These are phyloP conservation scores for Psidium friedrichsthalianum DNA, from an alignment of 345 rosid genomes.

Conservation along the genomic window DNA sequence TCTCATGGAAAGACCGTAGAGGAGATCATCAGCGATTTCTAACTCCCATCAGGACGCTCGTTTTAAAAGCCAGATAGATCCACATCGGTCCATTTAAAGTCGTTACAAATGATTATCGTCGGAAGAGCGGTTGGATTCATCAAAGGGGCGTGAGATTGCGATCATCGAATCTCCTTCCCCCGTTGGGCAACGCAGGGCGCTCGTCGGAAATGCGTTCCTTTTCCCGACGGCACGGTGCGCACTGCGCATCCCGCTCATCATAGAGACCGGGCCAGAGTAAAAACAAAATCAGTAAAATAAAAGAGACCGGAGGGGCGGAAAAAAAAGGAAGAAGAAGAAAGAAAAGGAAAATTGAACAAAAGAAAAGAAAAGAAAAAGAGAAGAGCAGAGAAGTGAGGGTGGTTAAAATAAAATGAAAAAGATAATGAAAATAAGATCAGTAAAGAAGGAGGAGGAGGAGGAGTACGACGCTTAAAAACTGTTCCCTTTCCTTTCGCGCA, in stretches of 20 bases:
- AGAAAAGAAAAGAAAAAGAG: not conserved
- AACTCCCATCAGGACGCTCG: too few relatives aligned
- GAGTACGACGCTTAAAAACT: not conserved
- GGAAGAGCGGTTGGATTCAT: too few relatives aligned
- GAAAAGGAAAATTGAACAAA: not conserved
- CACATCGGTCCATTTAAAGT: too few relatives aligned
- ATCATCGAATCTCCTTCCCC: too few relatives aligned
- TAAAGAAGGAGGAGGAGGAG: not conserved
- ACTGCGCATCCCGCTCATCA: not conserved
- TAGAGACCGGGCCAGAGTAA: not conserved
- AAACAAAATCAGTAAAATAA: not conserved
- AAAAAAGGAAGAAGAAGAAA: not conserved
- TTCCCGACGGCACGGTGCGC: not conserved
- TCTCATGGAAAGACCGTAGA: too few relatives aligned
- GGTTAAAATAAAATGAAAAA: not conserved
- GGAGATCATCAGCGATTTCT: too few relatives aligned
- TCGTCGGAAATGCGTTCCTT: not conserved
- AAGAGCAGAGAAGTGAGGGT: not conserved
- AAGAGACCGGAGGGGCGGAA: not conserved
- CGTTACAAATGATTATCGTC: fast-evolving
- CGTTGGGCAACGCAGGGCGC: not conserved
- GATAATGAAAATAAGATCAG: not conserved
- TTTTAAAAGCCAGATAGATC: too few relatives aligned
- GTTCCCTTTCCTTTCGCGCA: not conserved
- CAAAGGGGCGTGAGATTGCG: too few relatives aligned